A percentile compares a stretch with the other conserved stretches of the same genome.
Conservation (phyloP, 2,329 filamentous ascomycete genomes). For the Leptodontidium sp. region DNA sequence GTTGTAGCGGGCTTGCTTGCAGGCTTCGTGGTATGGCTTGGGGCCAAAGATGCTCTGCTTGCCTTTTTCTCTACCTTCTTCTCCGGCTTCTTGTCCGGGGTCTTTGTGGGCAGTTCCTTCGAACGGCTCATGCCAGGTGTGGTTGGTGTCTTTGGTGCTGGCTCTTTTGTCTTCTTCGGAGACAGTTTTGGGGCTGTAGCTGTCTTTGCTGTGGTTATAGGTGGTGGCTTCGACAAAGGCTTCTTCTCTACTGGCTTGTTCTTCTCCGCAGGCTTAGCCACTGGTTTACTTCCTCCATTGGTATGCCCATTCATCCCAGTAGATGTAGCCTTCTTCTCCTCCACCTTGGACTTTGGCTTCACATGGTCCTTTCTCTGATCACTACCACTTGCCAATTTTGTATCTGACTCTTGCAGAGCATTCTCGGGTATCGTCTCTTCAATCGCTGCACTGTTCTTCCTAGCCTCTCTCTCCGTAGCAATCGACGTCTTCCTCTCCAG, state of each 20-base stretch:
- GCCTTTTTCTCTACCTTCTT: slow-evolving; percentile 36
- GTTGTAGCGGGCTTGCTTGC: slow-evolving; percentile 37
- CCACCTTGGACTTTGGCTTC: slow-evolving; percentile 32
- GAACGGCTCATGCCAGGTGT: slow-evolving; percentile 43
- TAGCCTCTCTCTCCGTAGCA: slow-evolving; percentile 38
- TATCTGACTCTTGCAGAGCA: slow-evolving; percentile 41
- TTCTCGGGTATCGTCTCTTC: slow-evolving; percentile 43
- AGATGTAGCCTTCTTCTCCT: slow-evolving; percentile 30
- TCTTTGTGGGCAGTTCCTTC: slow-evolving; percentile 45
- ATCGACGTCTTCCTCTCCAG: slow-evolving; percentile 40
- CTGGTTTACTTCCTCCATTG: slow-evolving; percentile 31
- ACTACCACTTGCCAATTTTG: slow-evolving; percentile 35
- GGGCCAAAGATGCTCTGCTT: slow-evolving; percentile 33
- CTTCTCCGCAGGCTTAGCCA: slow-evolving; percentile 12
- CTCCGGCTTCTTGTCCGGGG: slow-evolving; percentile 33
- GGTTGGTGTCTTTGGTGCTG: slow-evolving; percentile 51
- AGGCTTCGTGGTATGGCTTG: slow-evolving; percentile 35
- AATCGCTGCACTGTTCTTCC: slow-evolving; percentile 40
- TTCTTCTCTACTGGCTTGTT: slow-evolving; percentile 32
- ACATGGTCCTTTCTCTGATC: slow-evolving; percentile 32
- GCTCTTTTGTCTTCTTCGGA: slow-evolving; percentile 44
- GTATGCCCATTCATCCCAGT: slow-evolving; percentile 33
- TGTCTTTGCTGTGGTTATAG: slow-evolving; percentile 40
- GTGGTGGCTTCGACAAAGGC: slow-evolving; percentile 35
- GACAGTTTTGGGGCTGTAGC: slow-evolving; percentile 41